Base-by-base conservation (phyloP, 805 yeast species). In the Yarrowia sp. region DNA sequence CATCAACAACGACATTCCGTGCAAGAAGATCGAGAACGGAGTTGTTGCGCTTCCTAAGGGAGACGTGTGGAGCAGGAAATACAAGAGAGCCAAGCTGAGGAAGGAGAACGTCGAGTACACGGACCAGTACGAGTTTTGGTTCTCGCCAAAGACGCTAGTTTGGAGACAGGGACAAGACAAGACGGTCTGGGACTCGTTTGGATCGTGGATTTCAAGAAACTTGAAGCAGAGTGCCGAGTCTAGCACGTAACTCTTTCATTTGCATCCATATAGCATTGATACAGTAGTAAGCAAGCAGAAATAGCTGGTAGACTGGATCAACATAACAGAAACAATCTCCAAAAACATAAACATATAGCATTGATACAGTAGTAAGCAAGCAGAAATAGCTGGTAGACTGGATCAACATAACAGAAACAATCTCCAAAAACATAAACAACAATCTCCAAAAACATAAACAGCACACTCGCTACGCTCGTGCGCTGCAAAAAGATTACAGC, bases 181-280 rank as follows among this genome's bases (percentile, higher is more conserved):
- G 38, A n/a, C 36, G 4, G 7, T 55, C 6, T 55, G 61, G 61
- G 47, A 55, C 19, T 55, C 61, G 13, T 55, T 55, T 14, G 6
- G 24, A 9, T 27, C 61, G 36, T 55, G 61, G 61, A 27, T 55
- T 7, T 6, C 35, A 3, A 32, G 56, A 22, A 32, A 32, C 8
- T 32, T n/a, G n/a, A n/a, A n/a, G n/a, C n/a, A n/a, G n/a, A n/a
- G n/a, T n/a, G n/a, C n/a, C n/a, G n/a, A n/a, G n/a, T n/a, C n/a
- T n/a, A n/a, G n/a, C n/a, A n/a, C n/a, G n/a, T n/a, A n/a, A n/a
- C n/a, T n/a, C n/a, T n/a, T n/a, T n/a, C n/a, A n/a, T n/a, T n/a
- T n/a, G n/a, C n/a, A n/a, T n/a, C n/a, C n/a, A n/a, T n/a, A n/a
- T n/a, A n/a, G n/a, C n/a, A n/a, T n/a, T n/a, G n/a, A n/a, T n/a